phyloP scores from a whole-genome alignment of 2,329 filamentous ascomycete genomes.

The Ophiostoma quercus region DNA sequence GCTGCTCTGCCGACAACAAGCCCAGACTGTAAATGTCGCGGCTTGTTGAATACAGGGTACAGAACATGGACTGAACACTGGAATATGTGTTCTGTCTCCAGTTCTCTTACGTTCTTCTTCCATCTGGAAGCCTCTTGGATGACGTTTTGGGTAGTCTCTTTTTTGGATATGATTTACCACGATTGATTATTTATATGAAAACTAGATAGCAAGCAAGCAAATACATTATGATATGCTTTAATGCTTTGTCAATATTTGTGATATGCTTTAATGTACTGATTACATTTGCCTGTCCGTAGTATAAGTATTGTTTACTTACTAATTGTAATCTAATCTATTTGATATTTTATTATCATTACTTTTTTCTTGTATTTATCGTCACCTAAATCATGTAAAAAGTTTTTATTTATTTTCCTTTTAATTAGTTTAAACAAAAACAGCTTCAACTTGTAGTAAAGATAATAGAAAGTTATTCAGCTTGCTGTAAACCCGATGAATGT shows the following conservation, averaged over 20 bases:
- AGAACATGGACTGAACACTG: background rate
- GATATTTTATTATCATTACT: too few relatives aligned
- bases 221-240: background rate
- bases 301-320: too few relatives aligned
- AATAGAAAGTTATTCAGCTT: too few relatives aligned
- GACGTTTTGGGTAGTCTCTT: background rate
- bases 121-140: constrained; percentile 17
- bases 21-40: constrained; percentile 20
- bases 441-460: too few relatives aligned
- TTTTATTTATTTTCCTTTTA: too few relatives aligned
- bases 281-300: too few relatives aligned
- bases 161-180: background rate
- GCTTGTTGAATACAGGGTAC: background rate
- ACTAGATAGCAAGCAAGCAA: background rate
- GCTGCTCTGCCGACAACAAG: constrained; percentile 20
- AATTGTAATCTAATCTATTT: too few relatives aligned
- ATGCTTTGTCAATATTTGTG: background rate
- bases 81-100: background rate
- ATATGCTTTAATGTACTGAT: too few relatives aligned
- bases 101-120: constrained; percentile 17
- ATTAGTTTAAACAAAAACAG: too few relatives aligned
- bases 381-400: too few relatives aligned
- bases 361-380: too few relatives aligned
- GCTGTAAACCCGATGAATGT: too few relatives aligned
- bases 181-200: background rate